Percentiles rank a stretch among this genome's conserved stretches.
phyloP scores from a whole-genome alignment of 371 early-diverging fungal genomes.

The Entomophthora muscae region DNA sequence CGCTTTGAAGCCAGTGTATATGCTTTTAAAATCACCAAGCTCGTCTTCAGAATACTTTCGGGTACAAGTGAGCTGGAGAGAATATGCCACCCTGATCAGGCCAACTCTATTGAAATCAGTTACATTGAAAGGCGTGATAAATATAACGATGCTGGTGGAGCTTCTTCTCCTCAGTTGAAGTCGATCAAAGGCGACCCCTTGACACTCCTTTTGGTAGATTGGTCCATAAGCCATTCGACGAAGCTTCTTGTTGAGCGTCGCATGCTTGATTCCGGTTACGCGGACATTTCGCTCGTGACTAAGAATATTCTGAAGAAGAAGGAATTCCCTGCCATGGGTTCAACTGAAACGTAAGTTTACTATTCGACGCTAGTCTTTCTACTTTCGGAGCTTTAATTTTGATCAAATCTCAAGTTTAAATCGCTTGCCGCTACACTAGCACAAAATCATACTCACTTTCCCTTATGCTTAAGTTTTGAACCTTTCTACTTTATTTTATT shows the following conservation, averaged over 20 bases:
- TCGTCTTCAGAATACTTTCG: neutral
- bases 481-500: no score
- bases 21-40: neutral
- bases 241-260: conserved; percentile 17
- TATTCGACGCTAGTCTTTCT: no score
- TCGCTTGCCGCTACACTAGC: no score
- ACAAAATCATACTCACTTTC: no score
- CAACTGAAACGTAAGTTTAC: conserved; percentile 14
- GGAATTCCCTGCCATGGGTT: conserved; percentile 17
- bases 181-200: neutral
- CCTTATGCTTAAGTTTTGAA: no score
- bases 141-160: neutral
- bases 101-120: neutral
- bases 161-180: neutral
- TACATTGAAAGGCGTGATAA: neutral
- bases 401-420: no score
- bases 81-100: neutral
- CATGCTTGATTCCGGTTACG: conserved; percentile 17
- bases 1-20: neutral
- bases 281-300: conserved; percentile 16
- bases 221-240: neutral
- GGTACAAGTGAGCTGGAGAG: neutral
- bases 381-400: no score
- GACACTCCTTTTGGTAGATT: neutral
- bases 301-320: conserved; percentile 21